Conservation (phyloP, 768 basidiomycete species). For the Naematelia encephala region DNA sequence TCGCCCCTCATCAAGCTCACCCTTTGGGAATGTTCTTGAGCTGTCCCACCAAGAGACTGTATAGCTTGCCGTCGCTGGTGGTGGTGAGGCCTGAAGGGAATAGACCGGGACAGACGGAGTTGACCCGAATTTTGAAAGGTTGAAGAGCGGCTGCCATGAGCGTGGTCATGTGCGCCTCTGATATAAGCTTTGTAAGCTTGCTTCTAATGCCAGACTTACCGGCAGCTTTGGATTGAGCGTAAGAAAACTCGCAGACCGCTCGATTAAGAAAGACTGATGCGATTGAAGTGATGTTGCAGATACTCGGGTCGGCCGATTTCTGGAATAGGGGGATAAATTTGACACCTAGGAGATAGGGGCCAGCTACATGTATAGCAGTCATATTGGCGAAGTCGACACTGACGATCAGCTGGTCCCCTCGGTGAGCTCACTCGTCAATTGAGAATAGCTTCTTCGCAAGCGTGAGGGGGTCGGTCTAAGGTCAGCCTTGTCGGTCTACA, state of each 20-base stretch:
- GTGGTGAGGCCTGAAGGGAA: slow-evolving; percentile 31
- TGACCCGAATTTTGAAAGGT: slow-evolving; percentile 44
- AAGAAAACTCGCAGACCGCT: slow-evolving; percentile 32
- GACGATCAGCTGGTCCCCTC: not conserved
- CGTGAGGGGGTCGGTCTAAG: slow-evolving; percentile 19
- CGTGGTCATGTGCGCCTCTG: slow-evolving; percentile 29
- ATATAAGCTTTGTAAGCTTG: not conserved
- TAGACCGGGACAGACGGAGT: slow-evolving; percentile 36
- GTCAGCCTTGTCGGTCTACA: not conserved
- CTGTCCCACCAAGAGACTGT: slow-evolving; percentile 7
- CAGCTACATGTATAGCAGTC: slow-evolving; percentile 39
- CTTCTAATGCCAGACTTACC: slow-evolving; percentile 8
- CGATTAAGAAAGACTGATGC: slow-evolving; percentile 32
- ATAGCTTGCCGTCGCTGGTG: slow-evolving; percentile 16
- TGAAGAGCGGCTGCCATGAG: slow-evolving; percentile 32
- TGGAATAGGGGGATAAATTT: slow-evolving; percentile 36
- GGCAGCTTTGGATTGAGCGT: slow-evolving; percentile 41
- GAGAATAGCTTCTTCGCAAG: slow-evolving; percentile 40
- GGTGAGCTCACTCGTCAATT: slow-evolving; percentile 39
- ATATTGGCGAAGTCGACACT: slow-evolving; percentile 31
- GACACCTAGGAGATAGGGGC: slow-evolving; percentile 42
- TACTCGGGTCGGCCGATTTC: slow-evolving; percentile 30
- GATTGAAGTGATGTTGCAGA: slow-evolving; percentile 38
- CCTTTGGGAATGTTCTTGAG: slow-evolving; percentile 26
- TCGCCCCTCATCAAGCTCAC: slow-evolving; percentile 13